Percentiles rank a stretch among this genome's conserved stretches.
Conservation (phyloP, 2,329 filamentous ascomycete genomes). For the Calonectria fujianensis region DNA sequence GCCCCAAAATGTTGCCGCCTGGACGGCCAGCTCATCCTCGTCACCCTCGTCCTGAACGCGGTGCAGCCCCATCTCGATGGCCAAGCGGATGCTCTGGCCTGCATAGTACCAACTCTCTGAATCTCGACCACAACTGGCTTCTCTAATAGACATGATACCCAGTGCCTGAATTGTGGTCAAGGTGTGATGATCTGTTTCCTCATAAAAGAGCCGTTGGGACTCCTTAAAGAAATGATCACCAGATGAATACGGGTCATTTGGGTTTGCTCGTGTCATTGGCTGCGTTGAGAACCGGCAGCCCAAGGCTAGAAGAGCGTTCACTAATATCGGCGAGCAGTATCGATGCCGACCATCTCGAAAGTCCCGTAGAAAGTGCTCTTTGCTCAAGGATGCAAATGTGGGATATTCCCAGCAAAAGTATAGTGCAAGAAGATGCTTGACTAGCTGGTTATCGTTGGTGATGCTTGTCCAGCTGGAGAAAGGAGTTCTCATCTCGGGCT, state of each 20-base stretch:
- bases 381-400: conserved; percentile 83
- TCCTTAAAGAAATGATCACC: conserved; percentile 86
- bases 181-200: conserved; percentile 75
- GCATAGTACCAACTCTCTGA: conserved; percentile 84
- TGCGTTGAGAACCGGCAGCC: conserved; percentile 82
- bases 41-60: conserved; percentile 69
- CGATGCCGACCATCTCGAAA: conserved; percentile 76
- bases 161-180: conserved; percentile 85
- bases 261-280: conserved; percentile 77
- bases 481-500: conserved; percentile 65
- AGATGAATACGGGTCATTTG: conserved; percentile 77
- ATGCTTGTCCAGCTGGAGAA: conserved; percentile 76
- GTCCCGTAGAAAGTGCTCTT: conserved; percentile 81
- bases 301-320: conserved; percentile 79
- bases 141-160: conserved; percentile 84
- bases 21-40: conserved; percentile 74
- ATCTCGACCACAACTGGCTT: conserved; percentile 83
- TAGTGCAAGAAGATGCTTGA: conserved; percentile 78
- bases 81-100: conserved; percentile 82
- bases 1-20: conserved; percentile 77
- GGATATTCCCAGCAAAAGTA: conserved; percentile 88
- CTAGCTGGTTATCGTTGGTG: conserved; percentile 74
- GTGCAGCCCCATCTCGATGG: conserved; percentile 83
- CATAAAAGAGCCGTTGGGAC: conserved; percentile 75
- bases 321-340: conserved; percentile 80